These are phyloP conservation scores for Phanerochaete sordida DNA, from an alignment of 768 basidiomycete genomes.

Conservation along the genomic window DNA sequence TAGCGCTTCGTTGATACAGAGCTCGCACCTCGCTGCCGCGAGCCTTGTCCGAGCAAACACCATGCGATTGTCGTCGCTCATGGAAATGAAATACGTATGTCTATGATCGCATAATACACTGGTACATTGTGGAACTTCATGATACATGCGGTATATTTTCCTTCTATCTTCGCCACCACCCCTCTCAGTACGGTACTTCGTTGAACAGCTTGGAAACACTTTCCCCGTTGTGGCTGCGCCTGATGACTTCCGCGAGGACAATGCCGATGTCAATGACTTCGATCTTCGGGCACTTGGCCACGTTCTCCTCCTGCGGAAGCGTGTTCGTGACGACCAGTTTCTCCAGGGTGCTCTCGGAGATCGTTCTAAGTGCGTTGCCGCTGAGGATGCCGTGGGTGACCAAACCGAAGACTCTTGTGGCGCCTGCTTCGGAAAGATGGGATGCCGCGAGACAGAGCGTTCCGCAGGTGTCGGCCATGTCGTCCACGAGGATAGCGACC, in stretches of 20 bases:
- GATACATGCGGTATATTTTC: neutral
- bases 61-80: too few species aligned
- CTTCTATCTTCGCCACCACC: neutral
- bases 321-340: conserved; percentile 99
- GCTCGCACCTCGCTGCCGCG: too few species aligned
- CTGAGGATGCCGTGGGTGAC: conserved; percentile 97
- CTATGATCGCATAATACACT: conserved; percentile 1
- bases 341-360: conserved; percentile 74
- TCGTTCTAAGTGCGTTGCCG: conserved; percentile 76
- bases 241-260: conserved; percentile 93
- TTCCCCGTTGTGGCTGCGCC: conserved; percentile 96
- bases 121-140: neutral
- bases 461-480: conserved; percentile 92
- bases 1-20: too few species aligned
- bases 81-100: neutral
- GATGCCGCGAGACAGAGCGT: conserved; percentile 67
- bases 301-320: conserved; percentile 83
- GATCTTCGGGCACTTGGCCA: conserved; percentile 68
- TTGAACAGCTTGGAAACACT: conserved; percentile 87
- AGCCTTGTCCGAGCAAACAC: too few species aligned
- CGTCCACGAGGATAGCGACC: conserved; percentile 92
- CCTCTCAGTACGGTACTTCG: conserved; percentile 77
- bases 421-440: conserved; percentile 88
- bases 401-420: conserved; percentile 80
- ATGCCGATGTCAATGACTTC: conserved; percentile 94